Base-by-base conservation (phyloP, 768 basidiomycete genomes). In the Bullera alba region DNA sequence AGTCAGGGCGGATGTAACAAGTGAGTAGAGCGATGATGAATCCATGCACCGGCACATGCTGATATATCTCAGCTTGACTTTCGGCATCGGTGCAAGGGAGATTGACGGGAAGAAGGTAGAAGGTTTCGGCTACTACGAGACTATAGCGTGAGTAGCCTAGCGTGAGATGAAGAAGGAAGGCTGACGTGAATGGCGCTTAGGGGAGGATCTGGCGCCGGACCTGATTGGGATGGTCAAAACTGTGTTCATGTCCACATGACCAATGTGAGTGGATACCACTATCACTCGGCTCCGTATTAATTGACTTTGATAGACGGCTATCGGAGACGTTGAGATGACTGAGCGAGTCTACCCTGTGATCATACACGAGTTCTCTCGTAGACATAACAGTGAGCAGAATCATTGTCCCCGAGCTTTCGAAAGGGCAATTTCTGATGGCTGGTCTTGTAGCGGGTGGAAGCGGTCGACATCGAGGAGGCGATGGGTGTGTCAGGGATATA, bases 1-100 rank as follows among this genome's bases (percentile, higher is more conserved):
- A 88, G 86, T 62, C 91, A 95, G 68, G 92, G 92, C 1, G 88
- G 87, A 63, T 73, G 73, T 41, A 91, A 87, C 39, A 92, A 92
- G 87, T 87, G 68, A 58, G 82, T 71, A 29, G 29, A 12, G 4
- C 26, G 22, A 17, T 32, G 19, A 48, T 49, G n/a, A n/a, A 26
- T n/a, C 22, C n/a, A n/a, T n/a, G n/a, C n/a, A n/a, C n/a, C n/a
- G n/a, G n/a, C n/a, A n/a, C n/a, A n/a, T n/a, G 48, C 16, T 39
- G 17, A 27, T 41, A 25, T 85, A 39, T 39, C 54, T 85, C 71
- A 93, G 92, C 67, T 75, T 93, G 38, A 92, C 90, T 0, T 93
- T 92, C 65, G 89, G 88, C 3, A 77, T 83, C 1, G 88, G 86
- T 8, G 87, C 87, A 16, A 87, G 88, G 72, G 81, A 83, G 65